Evolutionary conservation across 78 protist genomes (phyloP).

Genomic region (Pirum gemmata): DNA sequence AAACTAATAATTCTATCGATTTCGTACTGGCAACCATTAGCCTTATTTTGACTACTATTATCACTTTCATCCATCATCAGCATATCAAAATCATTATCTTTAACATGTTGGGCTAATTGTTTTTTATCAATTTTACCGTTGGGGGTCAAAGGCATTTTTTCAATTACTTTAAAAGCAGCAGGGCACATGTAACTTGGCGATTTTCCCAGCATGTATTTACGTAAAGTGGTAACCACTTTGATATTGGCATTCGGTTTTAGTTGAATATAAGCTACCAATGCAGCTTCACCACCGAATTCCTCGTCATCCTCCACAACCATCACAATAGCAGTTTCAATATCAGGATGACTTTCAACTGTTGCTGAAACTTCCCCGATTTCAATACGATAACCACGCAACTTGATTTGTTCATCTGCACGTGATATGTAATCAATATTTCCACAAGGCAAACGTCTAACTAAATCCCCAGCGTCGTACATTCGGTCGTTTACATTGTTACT

Average conservation of each 20-base stretch:
- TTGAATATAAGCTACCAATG: neutral
- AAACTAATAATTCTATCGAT: too few relatives aligned
- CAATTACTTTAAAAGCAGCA: neutral
- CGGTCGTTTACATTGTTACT: neutral
- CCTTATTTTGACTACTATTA: neutral
- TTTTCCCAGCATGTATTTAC: neutral
- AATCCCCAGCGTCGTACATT: conserved; percentile 1
- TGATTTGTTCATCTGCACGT: conserved; percentile 15
- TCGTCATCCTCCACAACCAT: neutral
- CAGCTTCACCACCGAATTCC: neutral
- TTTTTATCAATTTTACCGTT: neutral
- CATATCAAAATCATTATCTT: neutral
- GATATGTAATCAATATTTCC: neutral
- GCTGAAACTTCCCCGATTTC: conserved; percentile 25
- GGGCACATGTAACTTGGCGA: neutral
- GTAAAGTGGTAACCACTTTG: neutral
- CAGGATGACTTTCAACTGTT: neutral
- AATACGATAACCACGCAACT: conserved; percentile 43
- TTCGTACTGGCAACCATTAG: neutral
- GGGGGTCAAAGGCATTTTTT: neutral
- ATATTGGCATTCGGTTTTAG: neutral
- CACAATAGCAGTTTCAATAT: neutral
- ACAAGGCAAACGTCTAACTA: neutral
- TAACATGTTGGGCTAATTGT: neutral
- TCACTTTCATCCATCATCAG: neutral